These are phyloP conservation scores for Starmerella asiatica DNA, from an alignment of 805 yeast species.

Conservation along the genomic window DNA sequence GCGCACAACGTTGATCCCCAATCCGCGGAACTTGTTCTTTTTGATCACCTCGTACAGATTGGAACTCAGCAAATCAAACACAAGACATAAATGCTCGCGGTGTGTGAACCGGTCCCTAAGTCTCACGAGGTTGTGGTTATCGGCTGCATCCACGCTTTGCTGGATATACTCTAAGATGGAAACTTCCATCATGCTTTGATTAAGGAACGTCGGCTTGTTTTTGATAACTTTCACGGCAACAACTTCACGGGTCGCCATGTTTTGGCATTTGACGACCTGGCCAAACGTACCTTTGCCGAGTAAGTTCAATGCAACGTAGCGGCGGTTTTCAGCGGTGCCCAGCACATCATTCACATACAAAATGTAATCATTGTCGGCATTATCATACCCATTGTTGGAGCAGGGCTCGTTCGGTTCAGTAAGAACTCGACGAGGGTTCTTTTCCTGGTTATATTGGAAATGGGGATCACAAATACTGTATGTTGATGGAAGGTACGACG, in stretches of 20 bases:
- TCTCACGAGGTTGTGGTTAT: constrained; percentile 61
- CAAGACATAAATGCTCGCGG: constrained; percentile 83
- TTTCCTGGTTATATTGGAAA: constrained; percentile 67
- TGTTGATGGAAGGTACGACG: constrained; percentile 63
- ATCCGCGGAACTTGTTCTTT: constrained; percentile 87
- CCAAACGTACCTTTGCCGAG: constrained; percentile 97
- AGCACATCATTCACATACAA: constrained; percentile 86
- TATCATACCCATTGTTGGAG: constrained; percentile 72
- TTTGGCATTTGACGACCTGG: constrained; percentile 91
- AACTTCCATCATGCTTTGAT: constrained; percentile 86
- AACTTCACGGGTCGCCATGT: constrained; percentile 61
- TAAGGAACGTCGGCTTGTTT: constrained; percentile 77
- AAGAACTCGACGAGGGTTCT: constrained; percentile 81
- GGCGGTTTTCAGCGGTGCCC: constrained; percentile 72
- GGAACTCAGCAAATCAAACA: constrained; percentile 76
- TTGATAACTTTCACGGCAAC: constrained; percentile 93
- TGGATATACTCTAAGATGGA: constrained; percentile 71
- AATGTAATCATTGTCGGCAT: constrained; percentile 79
- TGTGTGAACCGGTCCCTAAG: constrained; percentile 82
- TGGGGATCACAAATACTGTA: constrained; percentile 74
- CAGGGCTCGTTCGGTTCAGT: constrained; percentile 85
- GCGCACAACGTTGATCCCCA: constrained; percentile 64
- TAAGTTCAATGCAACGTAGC: constrained; percentile 77
- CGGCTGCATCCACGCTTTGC: constrained; percentile 51
- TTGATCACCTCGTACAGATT: constrained; percentile 81